These are phyloP conservation scores for Colletotrichum godetiae DNA, from an alignment of 2,329 filamentous ascomycete genomes.

Conservation along the genomic window DNA sequence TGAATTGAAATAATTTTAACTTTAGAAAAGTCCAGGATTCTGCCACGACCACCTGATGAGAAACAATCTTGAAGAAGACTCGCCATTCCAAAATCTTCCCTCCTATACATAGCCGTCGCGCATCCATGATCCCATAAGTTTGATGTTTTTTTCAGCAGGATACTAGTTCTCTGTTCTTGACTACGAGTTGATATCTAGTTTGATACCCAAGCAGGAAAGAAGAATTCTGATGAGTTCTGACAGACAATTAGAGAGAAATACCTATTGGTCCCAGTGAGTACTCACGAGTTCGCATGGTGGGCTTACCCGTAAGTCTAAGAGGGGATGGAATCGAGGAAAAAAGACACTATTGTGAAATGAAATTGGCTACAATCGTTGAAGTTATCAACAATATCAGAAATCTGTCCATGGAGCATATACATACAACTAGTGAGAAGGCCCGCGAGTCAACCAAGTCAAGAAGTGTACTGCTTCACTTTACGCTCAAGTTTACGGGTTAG, in stretches of 20 bases:
- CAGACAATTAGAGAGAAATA: neutral
- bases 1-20: too few species aligned
- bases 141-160: accelerated
- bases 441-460: neutral
- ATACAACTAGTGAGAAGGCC: neutral
- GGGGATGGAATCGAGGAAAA: too few species aligned
- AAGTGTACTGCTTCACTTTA: neutral
- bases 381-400: neutral
- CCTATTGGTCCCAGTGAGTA: too few species aligned
- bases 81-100: too few species aligned
- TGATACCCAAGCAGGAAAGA: neutral
- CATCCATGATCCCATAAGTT: neutral
- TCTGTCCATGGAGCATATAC: neutral
- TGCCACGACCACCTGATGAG: too few species aligned
- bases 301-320: too few species aligned
- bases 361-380: neutral
- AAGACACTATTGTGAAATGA: neutral
- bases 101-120: too few species aligned
- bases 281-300: neutral
- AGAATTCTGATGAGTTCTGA: neutral
- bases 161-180: neutral
- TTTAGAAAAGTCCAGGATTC: too few species aligned
- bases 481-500: too few species aligned
- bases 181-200: neutral
- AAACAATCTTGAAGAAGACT: too few species aligned